Percentiles rank a stretch among this genome's conserved stretches.
phyloP scores from a whole-genome alignment of 148 eudicot species.

The Euryodendron excelsum region DNA sequence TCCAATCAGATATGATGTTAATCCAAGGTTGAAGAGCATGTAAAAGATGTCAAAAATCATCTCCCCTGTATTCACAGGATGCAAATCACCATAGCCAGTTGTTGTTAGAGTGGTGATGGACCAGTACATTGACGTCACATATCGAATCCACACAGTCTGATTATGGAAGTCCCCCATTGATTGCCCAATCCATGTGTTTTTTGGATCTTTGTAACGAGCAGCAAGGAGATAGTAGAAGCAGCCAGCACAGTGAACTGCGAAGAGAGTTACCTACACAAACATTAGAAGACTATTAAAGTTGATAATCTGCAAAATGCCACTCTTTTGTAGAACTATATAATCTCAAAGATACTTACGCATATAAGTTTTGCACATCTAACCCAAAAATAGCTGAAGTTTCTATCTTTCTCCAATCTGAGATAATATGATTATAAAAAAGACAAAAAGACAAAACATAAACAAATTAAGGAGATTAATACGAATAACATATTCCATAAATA shows the following conservation, averaged over 20 bases:
- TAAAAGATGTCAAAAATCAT: conserved; percentile 66
- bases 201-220: conserved; percentile 38
- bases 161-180: conserved; percentile 31
- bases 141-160: conserved; percentile 37
- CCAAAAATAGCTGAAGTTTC: conserved; percentile 54
- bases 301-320: background rate
- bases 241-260: conserved; percentile 70
- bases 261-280: conserved; percentile 65
- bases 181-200: conserved; percentile 58
- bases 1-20: conserved; percentile 77
- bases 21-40: conserved; percentile 82
- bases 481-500: background rate
- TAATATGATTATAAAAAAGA: background rate
- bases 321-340: background rate
- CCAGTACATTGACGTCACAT: conserved; percentile 75
- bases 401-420: conserved; percentile 75
- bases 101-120: conserved; percentile 78
- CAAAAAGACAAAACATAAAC: too few species aligned
- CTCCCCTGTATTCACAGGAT: conserved; percentile 63
- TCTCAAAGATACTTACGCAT: conserved; percentile 49
- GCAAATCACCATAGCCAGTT: conserved; percentile 86
- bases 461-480: background rate
- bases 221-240: conserved; percentile 65
- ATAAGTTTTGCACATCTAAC: conserved; percentile 63
- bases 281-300: background rate